Evolutionary conservation across 148 eudicot species (phyloP).

Genomic region (Rhododendron mucronatum): DNA sequence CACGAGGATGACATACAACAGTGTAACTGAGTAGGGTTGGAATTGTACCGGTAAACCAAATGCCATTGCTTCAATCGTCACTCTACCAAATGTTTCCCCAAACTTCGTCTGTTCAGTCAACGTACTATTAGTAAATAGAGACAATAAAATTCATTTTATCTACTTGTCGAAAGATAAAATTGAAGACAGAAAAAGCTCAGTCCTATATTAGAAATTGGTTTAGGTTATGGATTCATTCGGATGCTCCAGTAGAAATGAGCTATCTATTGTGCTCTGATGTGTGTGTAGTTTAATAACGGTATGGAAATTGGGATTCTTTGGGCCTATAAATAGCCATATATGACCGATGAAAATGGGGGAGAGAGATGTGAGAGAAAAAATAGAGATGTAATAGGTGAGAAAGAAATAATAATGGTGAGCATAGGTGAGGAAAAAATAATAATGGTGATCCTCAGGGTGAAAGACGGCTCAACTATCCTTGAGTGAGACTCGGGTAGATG

Average conservation of each 20-base stretch:
- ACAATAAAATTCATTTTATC: not conserved
- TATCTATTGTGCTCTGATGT: no score
- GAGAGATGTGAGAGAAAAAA: no score
- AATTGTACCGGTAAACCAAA: slow-evolving; percentile 83
- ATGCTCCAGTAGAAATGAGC: not conserved
- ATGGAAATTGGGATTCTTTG: no score
- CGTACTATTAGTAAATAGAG: not conserved
- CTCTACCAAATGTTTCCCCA: slow-evolving; percentile 99
- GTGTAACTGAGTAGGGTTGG: slow-evolving; percentile 8
- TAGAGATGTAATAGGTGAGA: no score
- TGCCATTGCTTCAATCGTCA: slow-evolving; percentile 97
- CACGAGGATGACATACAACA: not conserved
- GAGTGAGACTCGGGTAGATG: no score
- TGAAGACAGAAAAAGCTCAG: not conserved
- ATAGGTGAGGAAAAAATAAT: no score
- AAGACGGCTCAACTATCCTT: no score
- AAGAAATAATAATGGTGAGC: no score
- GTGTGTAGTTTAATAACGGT: no score
- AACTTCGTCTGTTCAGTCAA: slow-evolving; percentile 47
- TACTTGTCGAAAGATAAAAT: not conserved
- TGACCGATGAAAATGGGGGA: no score
- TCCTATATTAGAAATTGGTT: not conserved
- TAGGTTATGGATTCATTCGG: not conserved
- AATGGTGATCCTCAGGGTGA: no score
- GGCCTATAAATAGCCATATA: no score